Conservation (phyloP, 2,329 filamentous ascomycete species). For the Lachnellula arida region DNA sequence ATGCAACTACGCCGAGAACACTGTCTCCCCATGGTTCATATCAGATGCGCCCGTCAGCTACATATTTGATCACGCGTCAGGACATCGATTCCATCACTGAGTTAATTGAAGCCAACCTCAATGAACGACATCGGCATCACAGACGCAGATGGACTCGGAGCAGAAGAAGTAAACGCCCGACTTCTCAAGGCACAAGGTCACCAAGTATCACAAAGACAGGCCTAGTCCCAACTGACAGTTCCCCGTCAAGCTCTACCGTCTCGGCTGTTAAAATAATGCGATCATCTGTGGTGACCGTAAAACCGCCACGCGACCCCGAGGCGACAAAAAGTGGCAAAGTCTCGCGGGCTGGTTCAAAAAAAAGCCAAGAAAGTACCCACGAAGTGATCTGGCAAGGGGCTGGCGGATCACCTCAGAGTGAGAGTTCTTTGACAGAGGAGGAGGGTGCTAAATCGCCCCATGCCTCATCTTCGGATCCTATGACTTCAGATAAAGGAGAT, state of each 20-base stretch:
- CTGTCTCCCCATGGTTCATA: background rate
- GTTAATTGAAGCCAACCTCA: constrained; percentile 17
- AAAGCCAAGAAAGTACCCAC: constrained; percentile 18
- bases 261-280: background rate
- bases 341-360: background rate
- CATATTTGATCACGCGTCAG: constrained; percentile 23
- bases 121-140: background rate
- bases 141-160: background rate
- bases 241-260: background rate
- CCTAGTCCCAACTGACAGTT: background rate
- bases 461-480: background rate
- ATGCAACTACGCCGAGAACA: background rate
- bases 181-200: background rate
- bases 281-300: background rate
- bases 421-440: constrained; percentile 7
- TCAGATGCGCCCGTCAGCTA: constrained; percentile 3
- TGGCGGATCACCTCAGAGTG: background rate
- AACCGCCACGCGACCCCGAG: constrained; percentile 1
- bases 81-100: constrained; percentile 24
- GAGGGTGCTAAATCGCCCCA: background rate
- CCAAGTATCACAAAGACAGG: background rate
- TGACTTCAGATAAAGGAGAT: constrained; percentile 8
- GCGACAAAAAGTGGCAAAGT: constrained; percentile 1
- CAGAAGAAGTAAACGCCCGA: background rate
- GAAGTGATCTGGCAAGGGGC: constrained; percentile 25